A percentile compares a stretch with the other conserved stretches of the same genome.
These are phyloP conservation scores for Fusarium domesticum DNA, from an alignment of 2,329 filamentous ascomycete species.

Conservation along the genomic window DNA sequence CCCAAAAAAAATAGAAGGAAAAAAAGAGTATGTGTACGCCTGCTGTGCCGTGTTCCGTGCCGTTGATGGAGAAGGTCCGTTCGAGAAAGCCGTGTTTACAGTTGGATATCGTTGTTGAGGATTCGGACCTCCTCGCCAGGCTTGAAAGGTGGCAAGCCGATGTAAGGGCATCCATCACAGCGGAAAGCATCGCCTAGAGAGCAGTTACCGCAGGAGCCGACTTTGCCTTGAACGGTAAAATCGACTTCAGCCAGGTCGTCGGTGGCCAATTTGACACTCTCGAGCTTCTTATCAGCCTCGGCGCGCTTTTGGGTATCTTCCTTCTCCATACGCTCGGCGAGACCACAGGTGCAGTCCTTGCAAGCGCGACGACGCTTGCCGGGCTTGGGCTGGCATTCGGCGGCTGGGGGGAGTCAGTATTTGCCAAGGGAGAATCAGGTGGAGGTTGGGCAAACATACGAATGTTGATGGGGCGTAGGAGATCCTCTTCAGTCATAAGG, in stretches of 20 bases:
- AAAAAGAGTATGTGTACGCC: constrained; percentile 23
- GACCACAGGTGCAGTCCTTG: constrained; percentile 96
- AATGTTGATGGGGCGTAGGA: constrained; percentile 71
- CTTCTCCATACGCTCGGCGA: constrained; percentile 80
- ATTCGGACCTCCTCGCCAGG: constrained; percentile 91
- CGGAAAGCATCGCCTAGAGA: constrained; percentile 87
- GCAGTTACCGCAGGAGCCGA: constrained; percentile 92
- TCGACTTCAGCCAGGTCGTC: constrained; percentile 84
- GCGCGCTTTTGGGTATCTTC: constrained; percentile 75
- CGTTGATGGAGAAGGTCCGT: constrained; percentile 10
- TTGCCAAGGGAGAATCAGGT: not conserved
- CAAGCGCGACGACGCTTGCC: constrained; percentile 90
- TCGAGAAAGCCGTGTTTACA: constrained; percentile 45
- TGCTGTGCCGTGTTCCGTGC: constrained; percentile 19
- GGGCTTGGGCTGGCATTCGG: constrained; percentile 81
- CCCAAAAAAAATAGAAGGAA: not conserved
- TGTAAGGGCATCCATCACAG: constrained; percentile 73
- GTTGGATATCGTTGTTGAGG: constrained; percentile 79
- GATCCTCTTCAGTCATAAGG: constrained; percentile 80
- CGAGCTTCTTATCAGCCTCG: constrained; percentile 63
- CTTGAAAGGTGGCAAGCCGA: constrained; percentile 93
- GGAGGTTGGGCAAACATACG: constrained; percentile 57
- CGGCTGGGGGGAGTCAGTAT: constrained; percentile 48
- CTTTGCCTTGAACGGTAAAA: constrained; percentile 96
- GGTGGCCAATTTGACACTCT: constrained; percentile 65